These are phyloP conservation scores for Antrodiella citrinella DNA, from an alignment of 768 basidiomycete species.

Conservation along the genomic window DNA sequence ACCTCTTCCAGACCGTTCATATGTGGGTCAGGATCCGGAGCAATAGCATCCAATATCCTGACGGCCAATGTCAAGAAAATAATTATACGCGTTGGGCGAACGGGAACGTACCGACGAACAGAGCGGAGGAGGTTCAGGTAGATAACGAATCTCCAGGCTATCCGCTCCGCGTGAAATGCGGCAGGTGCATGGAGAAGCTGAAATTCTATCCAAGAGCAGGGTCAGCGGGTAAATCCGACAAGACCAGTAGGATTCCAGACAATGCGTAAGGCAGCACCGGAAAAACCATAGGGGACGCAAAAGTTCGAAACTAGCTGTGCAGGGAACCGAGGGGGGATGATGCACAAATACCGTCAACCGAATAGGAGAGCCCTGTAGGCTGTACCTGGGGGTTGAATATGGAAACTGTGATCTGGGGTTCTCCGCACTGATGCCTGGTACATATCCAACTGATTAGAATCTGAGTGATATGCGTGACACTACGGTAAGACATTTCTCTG, in stretches of 20 bases:
- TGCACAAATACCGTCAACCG: no score
- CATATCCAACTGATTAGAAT: background rate
- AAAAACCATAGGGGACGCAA: no score
- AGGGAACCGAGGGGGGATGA: no score
- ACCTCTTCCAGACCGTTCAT: slow-evolving; percentile 49
- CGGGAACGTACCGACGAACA: slow-evolving; percentile 49
- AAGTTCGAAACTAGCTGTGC: no score
- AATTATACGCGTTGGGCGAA: background rate
- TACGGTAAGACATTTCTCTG: background rate
- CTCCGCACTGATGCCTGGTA: background rate
- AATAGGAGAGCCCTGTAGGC: no score
- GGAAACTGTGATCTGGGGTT: no score
- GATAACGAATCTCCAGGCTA: slow-evolving; percentile 82
- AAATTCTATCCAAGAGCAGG: slow-evolving; percentile 48
- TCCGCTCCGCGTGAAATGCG: slow-evolving; percentile 70
- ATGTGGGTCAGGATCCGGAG: slow-evolving; percentile 51
- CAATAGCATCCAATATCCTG: slow-evolving; percentile 69
- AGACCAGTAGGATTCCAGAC: no score
- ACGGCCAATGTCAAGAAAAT: background rate
- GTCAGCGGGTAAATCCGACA: no score
- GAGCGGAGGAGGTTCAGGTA: slow-evolving; percentile 85
- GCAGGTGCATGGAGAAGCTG: slow-evolving; percentile 73
- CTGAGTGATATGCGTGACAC: background rate
- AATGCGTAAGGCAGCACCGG: no score
- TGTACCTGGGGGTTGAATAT: no score